Evolutionary conservation across 208 protist species (phyloP).

Genomic region (Vickermania spadyakhi): DNA sequence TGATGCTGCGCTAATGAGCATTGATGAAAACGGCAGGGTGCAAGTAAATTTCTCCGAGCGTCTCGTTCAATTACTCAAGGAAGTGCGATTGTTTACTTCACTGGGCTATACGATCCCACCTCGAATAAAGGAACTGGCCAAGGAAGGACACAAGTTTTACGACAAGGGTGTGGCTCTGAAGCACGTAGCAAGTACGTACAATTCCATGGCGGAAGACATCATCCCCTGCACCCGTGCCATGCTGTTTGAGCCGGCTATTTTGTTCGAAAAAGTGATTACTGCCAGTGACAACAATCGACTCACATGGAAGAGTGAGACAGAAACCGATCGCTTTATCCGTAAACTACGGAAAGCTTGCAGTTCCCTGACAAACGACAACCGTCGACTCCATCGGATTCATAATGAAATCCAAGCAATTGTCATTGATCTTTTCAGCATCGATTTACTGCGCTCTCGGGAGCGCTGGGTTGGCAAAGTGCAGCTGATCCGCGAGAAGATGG

Average conservation of each 20-base stretch:
- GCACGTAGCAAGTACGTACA: constrained; percentile 91
- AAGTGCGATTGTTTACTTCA: constrained; percentile 78
- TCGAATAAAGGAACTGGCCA: constrained; percentile 45
- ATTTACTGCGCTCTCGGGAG: constrained; percentile 88
- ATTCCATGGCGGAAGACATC: constrained; percentile 84
- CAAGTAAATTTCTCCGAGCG: constrained; percentile 87
- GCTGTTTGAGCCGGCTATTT: constrained; percentile 79
- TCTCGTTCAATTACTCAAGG: constrained; percentile 81
- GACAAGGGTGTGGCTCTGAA: constrained; percentile 80
- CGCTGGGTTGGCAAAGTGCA: constrained; percentile 89
- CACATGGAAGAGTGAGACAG: constrained; percentile 74
- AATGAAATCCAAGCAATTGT: constrained; percentile 74
- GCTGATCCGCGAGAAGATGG: constrained; percentile 84
- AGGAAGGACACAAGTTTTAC: constrained; percentile 79
- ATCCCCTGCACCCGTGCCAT: constrained; percentile 87
- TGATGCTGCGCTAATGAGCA: constrained; percentile 78
- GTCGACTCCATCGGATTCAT: constrained; percentile 90
- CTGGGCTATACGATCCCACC: constrained; percentile 66
- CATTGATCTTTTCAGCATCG: constrained; percentile 83
- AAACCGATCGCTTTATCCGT: constrained; percentile 75
- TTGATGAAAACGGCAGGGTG: constrained; percentile 63
- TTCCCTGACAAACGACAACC: constrained; percentile 87
- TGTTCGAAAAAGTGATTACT: constrained; percentile 89
- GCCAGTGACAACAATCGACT: constrained; percentile 68
- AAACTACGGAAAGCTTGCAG: constrained; percentile 80